Percentiles rank a stretch among this genome's conserved stretches.
Conservation (phyloP, 331 rosid genomes). For the Malus hybrid region DNA sequence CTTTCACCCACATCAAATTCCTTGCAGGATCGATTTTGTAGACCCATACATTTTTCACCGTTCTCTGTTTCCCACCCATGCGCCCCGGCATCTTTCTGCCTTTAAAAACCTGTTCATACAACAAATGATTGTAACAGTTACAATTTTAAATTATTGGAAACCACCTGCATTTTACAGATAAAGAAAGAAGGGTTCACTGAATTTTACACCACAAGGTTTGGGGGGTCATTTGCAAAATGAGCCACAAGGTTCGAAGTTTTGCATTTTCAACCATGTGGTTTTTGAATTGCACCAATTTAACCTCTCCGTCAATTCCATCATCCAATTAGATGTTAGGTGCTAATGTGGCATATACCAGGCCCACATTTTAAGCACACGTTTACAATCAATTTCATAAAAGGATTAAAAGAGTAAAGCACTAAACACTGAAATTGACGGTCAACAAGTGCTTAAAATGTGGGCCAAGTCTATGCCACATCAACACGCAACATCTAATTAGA, state of each 20-base stretch:
- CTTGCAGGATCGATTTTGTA: conserved; percentile 94
- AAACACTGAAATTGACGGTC: no score
- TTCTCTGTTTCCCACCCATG: conserved; percentile 92
- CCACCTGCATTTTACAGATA: neutral
- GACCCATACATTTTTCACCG: conserved; percentile 90
- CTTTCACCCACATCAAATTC: conserved; percentile 89
- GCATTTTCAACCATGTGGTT: neutral
- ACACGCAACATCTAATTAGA: no score
- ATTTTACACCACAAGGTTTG: no score
- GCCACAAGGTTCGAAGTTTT: neutral
- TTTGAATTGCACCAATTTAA: neutral
- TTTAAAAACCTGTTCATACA: conserved; percentile 61
- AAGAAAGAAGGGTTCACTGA: neutral
- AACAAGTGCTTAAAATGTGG: no score
- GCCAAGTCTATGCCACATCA: no score
- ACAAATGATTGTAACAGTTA: neutral
- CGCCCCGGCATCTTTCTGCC: conserved; percentile 90
- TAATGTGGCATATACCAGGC: no score
- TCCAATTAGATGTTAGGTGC: neutral
- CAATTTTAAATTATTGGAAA: neutral
- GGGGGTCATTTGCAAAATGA: neutral
- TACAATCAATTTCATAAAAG: no score
- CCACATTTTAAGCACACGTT: neutral
- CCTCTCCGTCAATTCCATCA: neutral
- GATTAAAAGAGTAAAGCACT: no score